These are phyloP conservation scores for Alternaria consortialis DNA, from an alignment of 2,329 filamentous ascomycete species.

Conservation along the genomic window DNA sequence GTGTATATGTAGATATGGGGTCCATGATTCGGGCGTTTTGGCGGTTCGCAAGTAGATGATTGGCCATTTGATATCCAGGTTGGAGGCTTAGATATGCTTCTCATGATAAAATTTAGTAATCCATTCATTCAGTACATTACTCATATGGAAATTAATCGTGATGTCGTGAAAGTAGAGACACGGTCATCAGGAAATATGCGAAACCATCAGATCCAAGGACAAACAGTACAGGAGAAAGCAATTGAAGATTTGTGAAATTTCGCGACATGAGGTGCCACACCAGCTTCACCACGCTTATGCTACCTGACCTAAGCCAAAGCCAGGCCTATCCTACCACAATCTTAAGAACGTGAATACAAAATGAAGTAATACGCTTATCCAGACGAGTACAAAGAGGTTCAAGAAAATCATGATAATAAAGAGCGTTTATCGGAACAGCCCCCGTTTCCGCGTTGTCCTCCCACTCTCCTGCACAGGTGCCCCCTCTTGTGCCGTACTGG, in stretches of 20 bases:
- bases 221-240: background rate
- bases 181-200: background rate
- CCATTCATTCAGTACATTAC: background rate
- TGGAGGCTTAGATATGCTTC: constrained; percentile 5
- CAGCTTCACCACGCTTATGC: background rate
- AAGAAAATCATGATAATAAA: background rate
- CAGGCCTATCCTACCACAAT: background rate
- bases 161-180: background rate
- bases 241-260: background rate
- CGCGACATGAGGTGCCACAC: background rate
- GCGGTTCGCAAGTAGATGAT: background rate
- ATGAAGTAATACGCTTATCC: background rate
- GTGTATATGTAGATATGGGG: background rate
- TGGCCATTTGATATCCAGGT: constrained; percentile 14
- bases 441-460: constrained; percentile 32
- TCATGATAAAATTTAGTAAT: constrained; percentile 8
- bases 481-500: constrained; percentile 18
- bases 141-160: background rate
- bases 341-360: background rate
- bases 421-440: constrained; percentile 24
- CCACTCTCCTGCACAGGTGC: constrained; percentile 12
- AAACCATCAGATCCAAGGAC: background rate
- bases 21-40: constrained; percentile 9
- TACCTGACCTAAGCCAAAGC: background rate
- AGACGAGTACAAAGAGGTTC: background rate